Conservation (phyloP, 2,329 filamentous ascomycete genomes). For the Fusarium ramigenum region DNA sequence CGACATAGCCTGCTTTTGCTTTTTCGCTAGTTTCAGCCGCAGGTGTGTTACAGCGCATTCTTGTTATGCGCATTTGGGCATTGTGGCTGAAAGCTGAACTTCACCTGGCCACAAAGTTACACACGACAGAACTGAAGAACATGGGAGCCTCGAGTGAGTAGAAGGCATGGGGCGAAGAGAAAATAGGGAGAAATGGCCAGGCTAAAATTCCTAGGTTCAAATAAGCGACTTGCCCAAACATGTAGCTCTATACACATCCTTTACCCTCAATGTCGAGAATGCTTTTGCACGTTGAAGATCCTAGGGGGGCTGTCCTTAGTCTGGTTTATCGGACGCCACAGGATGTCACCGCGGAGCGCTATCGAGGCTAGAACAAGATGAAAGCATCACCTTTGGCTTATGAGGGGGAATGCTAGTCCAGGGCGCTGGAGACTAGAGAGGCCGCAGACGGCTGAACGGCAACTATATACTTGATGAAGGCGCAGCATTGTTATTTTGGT, state of each 20-base stretch:
- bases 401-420: background rate
- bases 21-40: background rate
- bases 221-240: accelerated
- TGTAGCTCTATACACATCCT: background rate
- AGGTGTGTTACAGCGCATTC: background rate
- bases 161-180: accelerated
- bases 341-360: background rate
- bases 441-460: background rate
- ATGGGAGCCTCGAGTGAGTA: no score
- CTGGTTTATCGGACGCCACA: background rate
- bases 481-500: background rate
- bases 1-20: background rate
- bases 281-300: accelerated
- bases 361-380: background rate
- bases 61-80: background rate
- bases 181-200: accelerated
- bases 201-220: accelerated
- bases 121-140: background rate
- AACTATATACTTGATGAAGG: background rate
- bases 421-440: background rate
- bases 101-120: background rate
- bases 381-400: background rate
- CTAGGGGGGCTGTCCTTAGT: background rate
- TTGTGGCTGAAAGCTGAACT: background rate
- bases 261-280: background rate